phyloP scores from a whole-genome alignment of 2,329 filamentous ascomycete genomes.

The Pleomassaria siparia region DNA sequence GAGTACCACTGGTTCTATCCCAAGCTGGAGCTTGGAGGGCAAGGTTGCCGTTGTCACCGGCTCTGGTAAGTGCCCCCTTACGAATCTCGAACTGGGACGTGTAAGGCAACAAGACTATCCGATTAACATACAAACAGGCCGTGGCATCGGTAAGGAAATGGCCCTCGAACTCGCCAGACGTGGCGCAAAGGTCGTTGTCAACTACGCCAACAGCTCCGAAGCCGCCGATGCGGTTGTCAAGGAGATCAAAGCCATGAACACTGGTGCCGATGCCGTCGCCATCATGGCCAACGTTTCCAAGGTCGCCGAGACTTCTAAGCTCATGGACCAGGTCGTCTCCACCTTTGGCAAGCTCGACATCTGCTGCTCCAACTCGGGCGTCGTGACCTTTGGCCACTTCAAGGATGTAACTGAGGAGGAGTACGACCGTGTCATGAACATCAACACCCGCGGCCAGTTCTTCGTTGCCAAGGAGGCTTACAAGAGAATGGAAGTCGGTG shows the following conservation, averaged over 20 bases:
- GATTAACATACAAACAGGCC: constrained; percentile 46
- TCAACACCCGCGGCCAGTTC: constrained; percentile 66
- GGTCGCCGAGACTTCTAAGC: constrained; percentile 61
- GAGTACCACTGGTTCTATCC: constrained; percentile 29
- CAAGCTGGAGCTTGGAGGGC: constrained; percentile 55
- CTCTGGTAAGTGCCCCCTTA: constrained; percentile 44
- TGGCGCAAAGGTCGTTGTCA: constrained; percentile 67
- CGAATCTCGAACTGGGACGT: background rate
- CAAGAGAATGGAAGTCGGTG: constrained; percentile 55
- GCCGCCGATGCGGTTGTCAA: constrained; percentile 67
- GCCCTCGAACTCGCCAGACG: constrained; percentile 65
- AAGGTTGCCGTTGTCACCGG: constrained; percentile 58
- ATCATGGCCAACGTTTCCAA: constrained; percentile 70
- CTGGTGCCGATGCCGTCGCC: constrained; percentile 63
- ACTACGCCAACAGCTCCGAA: constrained; percentile 66
- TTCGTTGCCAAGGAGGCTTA: constrained; percentile 62
- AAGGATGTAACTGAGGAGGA: constrained; percentile 58
- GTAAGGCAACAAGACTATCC: constrained; percentile 1
- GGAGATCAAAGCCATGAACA: constrained; percentile 62
- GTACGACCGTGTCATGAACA: constrained; percentile 61
- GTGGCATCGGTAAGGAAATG: constrained; percentile 68
- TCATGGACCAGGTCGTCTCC: constrained; percentile 65
- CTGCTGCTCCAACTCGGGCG: constrained; percentile 68
- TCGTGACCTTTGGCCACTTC: constrained; percentile 56
- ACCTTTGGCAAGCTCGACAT: constrained; percentile 70